These are phyloP conservation scores for Gloeopeniophorella convolvens DNA, from an alignment of 768 basidiomycete genomes.

Conservation along the genomic window DNA sequence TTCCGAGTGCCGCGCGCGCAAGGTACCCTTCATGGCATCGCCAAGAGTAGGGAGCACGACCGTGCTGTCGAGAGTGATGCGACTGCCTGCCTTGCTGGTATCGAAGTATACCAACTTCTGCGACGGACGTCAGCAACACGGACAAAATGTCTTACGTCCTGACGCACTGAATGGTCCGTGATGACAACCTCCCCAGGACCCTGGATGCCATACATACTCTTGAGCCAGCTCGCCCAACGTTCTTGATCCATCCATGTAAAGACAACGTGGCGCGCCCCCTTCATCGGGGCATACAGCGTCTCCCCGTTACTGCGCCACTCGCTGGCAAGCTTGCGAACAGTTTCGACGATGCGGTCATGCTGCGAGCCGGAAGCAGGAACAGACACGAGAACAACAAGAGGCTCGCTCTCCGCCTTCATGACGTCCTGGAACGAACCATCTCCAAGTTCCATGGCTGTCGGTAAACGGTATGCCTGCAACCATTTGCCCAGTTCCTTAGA, in stretches of 20 bases:
- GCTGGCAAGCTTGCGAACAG: conserved; percentile 45
- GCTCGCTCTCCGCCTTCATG: conserved; percentile 72
- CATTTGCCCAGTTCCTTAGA: conserved; percentile 32
- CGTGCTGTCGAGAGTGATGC: conserved; percentile 47
- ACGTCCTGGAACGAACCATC: conserved; percentile 76
- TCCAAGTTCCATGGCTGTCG: conserved; percentile 66
- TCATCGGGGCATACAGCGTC: conserved; percentile 19
- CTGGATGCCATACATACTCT: conserved; percentile 80
- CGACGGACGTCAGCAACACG: background rate
- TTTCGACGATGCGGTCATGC: conserved; percentile 38
- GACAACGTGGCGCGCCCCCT: conserved; percentile 49
- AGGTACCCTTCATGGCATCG: conserved; percentile 46
- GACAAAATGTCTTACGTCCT: background rate
- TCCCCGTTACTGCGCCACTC: conserved; percentile 51
- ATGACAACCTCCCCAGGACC: conserved; percentile 49
- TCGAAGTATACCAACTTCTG: conserved; percentile 77
- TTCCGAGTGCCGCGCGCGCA: conserved; percentile 58
- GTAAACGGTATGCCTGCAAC: conserved; percentile 66
- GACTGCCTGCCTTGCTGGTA: conserved; percentile 46
- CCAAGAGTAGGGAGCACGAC: conserved; percentile 68
- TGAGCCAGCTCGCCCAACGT: conserved; percentile 84
- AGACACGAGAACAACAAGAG: conserved; percentile 74
- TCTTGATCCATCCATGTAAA: conserved; percentile 88
- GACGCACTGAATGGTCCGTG: conserved; percentile 71
- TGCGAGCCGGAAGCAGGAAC: conserved; percentile 29